A percentile compares a stretch with the other conserved stretches of the same genome.
phyloP scores from a whole-genome alignment of 352 stramenopile species.

The Globisporangium viniferum region DNA sequence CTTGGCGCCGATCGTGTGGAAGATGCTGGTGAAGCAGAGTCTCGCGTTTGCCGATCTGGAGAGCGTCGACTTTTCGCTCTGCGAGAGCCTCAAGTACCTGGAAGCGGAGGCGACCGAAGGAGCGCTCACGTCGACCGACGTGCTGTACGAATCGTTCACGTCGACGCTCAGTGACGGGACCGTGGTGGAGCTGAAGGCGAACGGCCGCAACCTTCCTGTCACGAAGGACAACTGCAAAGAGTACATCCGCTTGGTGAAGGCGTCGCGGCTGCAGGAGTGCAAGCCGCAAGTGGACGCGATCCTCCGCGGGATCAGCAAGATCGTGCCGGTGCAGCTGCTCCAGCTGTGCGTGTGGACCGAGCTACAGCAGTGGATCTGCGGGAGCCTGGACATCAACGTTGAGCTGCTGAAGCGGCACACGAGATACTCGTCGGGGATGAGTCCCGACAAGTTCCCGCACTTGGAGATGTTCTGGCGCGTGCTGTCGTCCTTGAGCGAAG shows the following conservation, averaged over 20 bases:
- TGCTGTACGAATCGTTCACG: conserved; percentile 69
- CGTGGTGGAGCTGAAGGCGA: conserved; percentile 54
- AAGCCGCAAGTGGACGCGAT: conserved; percentile 76
- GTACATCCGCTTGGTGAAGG: conserved; percentile 61
- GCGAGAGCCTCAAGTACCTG: conserved; percentile 50
- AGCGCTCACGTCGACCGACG: conserved; percentile 21
- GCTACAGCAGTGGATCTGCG: conserved; percentile 77
- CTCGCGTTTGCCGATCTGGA: conserved; percentile 55
- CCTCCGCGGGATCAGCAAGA: conserved; percentile 60
- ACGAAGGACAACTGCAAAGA: conserved; percentile 74
- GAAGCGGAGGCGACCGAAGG: conserved; percentile 23
- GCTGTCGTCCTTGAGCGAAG: conserved; percentile 51
- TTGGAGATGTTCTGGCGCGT: conserved; percentile 79
- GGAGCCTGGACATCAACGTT: conserved; percentile 72
- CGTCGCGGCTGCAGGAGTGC: conserved; percentile 65
- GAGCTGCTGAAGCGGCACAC: conserved; percentile 78
- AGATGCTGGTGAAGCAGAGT: conserved; percentile 76
- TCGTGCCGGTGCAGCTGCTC: conserved; percentile 63
- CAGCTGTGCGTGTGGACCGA: conserved; percentile 78
- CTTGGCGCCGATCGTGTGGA: conserved; percentile 73
- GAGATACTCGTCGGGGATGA: conserved; percentile 77
- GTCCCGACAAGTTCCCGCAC: conserved; percentile 61
- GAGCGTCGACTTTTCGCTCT: conserved; percentile 53
- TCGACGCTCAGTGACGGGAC: conserved; percentile 68
- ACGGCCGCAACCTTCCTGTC: conserved; percentile 41